Evolutionary conservation across 2,329 filamentous ascomycete species (phyloP).

Genomic region (Monosporascus ibericus): DNA sequence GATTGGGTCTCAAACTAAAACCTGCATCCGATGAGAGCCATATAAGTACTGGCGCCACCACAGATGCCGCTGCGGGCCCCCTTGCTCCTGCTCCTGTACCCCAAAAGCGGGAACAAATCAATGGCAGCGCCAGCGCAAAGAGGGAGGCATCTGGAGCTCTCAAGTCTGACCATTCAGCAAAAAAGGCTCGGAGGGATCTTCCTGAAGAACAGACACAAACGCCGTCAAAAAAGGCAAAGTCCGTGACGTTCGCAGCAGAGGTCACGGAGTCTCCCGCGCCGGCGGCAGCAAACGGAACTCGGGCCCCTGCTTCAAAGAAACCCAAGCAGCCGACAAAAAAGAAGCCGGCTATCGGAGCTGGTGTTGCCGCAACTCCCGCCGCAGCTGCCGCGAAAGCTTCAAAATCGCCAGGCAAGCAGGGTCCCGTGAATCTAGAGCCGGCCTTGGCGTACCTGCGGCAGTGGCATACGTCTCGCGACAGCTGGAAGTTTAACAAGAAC

Average conservation of each 20-base stretch:
- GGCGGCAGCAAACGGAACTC: conserved; percentile 14
- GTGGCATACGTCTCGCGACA: conserved; percentile 62
- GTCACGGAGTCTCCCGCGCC: conserved; percentile 12
- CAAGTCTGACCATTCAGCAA: conserved; percentile 24
- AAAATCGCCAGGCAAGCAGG: conserved; percentile 18
- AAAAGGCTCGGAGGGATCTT: conserved; percentile 24
- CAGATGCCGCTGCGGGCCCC: conserved; percentile 13
- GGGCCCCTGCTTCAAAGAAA: conserved; percentile 21
- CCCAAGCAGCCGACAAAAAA: conserved; percentile 33
- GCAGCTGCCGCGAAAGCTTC: conserved; percentile 17
- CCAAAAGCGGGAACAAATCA: conserved; percentile 12
- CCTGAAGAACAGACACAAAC: conserved; percentile 23
- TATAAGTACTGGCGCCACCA: conserved; percentile 22
- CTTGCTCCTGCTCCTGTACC: conserved; percentile 10
- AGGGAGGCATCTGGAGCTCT: conserved; percentile 25
- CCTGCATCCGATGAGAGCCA: conserved; percentile 27
- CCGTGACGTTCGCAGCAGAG: conserved; percentile 34
- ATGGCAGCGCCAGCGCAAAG: conserved; percentile 18
- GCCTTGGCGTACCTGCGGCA: conserved; percentile 71
- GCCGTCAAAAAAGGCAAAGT: conserved; percentile 42
- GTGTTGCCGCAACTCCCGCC: conserved; percentile 18
- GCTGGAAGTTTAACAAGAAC: conserved; percentile 97
- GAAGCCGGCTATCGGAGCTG: conserved; percentile 6
- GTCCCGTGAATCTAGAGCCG: conserved; percentile 47
- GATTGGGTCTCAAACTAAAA: conserved; percentile 58